Percentiles rank a stretch among this genome's conserved stretches.
phyloP scores from a whole-genome alignment of 768 basidiomycete genomes.

The Neoboletus magnificus region DNA sequence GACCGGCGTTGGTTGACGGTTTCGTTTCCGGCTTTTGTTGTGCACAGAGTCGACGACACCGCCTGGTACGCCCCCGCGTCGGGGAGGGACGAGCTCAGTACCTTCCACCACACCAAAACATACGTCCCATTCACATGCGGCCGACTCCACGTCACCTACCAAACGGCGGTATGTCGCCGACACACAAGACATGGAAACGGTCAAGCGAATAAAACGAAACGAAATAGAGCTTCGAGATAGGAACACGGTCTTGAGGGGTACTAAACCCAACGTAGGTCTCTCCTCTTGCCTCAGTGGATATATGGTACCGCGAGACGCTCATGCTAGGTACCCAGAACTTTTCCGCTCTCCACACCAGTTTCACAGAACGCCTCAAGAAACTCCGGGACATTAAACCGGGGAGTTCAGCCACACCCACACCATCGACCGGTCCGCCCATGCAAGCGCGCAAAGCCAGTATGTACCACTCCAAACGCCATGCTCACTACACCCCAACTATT shows the following conservation, averaged over 20 bases:
- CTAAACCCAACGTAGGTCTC: constrained; percentile 72
- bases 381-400: constrained; percentile 63
- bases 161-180: constrained; percentile 84
- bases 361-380: constrained; percentile 76
- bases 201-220: constrained; percentile 74
- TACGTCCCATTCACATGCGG: constrained; percentile 17
- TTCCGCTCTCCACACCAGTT: constrained; percentile 58
- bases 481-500: neutral
- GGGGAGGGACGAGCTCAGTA: constrained; percentile 9
- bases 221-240: constrained; percentile 82
- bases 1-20: neutral
- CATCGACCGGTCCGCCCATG: constrained; percentile 37
- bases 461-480: constrained; percentile 20
- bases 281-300: neutral
- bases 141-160: constrained; percentile 41
- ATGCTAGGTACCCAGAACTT: constrained; percentile 65
- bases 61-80: constrained; percentile 53
- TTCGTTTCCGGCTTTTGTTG: neutral
- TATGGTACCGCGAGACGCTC: neutral
- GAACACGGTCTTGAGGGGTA: constrained; percentile 78
- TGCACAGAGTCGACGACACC: constrained; percentile 53
- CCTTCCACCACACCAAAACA: constrained; percentile 26
- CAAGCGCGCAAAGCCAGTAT: constrained; percentile 68
- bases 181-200: constrained; percentile 71
- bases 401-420: constrained; percentile 37